phyloP scores from a whole-genome alignment of 495 filamentous ascomycete genomes.

The Halenospora varia region DNA sequence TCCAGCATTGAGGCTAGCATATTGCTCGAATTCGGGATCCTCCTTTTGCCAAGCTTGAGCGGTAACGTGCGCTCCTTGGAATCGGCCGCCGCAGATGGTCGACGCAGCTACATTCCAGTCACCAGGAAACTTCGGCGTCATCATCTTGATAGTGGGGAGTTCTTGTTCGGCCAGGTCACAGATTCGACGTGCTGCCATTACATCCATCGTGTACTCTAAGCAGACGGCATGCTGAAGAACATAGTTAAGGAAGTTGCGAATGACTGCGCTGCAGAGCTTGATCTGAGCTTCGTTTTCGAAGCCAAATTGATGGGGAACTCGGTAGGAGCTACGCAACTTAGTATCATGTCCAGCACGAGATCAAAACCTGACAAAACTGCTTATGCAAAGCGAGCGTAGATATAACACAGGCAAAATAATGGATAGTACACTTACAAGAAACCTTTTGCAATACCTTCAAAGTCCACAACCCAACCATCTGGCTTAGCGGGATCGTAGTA shows the following conservation, averaged over 20 bases:
- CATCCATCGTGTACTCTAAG: conserved; percentile 66
- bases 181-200: conserved; percentile 59
- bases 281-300: conserved; percentile 43
- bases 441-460: conserved; percentile 68
- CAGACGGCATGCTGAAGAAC: conserved; percentile 80
- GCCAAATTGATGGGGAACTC: conserved; percentile 36
- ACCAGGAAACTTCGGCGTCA: conserved; percentile 53
- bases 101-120: conserved; percentile 54
- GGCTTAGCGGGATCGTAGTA: conserved; percentile 42
- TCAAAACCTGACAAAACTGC: too few species aligned
- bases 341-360: not conserved
- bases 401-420: too few species aligned
- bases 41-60: conserved; percentile 24
- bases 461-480: conserved; percentile 71
- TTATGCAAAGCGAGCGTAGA: too few species aligned
- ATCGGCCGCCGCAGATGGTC: conserved; percentile 32
- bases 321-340: conserved; percentile 22
- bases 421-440: conserved; percentile 72
- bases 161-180: conserved; percentile 69
- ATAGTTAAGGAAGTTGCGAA: conserved; percentile 88
- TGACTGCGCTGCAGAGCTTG: conserved; percentile 50
- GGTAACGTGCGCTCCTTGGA: conserved; percentile 12
- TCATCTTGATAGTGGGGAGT: conserved; percentile 48
- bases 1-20: conserved; percentile 10
- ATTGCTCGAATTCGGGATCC: conserved; percentile 14